phyloP scores from a whole-genome alignment of 345 rosid species.

The Euphorbia tirucalli region DNA sequence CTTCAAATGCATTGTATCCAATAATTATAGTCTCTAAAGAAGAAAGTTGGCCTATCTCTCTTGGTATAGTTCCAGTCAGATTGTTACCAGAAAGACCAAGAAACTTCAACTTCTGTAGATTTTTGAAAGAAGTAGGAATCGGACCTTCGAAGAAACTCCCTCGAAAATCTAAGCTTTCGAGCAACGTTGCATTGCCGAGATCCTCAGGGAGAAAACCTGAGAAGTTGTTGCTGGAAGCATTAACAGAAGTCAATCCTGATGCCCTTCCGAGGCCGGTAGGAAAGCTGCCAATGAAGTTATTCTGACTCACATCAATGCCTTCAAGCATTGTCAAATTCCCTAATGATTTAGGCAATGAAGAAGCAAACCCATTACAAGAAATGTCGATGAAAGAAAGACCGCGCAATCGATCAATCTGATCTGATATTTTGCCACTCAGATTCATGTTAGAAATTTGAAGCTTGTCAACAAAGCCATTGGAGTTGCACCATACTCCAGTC shows the following conservation, averaged over 20 bases:
- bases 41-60: conserved; percentile 65
- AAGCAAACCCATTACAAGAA: conserved; percentile 51
- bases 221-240: conserved; percentile 84
- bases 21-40: conserved; percentile 72
- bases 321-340: conserved; percentile 54
- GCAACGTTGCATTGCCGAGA: conserved; percentile 64
- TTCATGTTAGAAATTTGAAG: conserved; percentile 72
- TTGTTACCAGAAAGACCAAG: conserved; percentile 90
- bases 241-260: conserved; percentile 55
- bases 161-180: conserved; percentile 69
- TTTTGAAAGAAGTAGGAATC: conserved; percentile 62
- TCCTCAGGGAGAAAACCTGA: conserved; percentile 79
- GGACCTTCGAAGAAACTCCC: conserved; percentile 76
- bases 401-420: conserved; percentile 46
- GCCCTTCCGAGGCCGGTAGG: conserved; percentile 79
- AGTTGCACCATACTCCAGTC: conserved; percentile 72
- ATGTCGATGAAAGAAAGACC: conserved; percentile 49
- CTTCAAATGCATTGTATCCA: conserved; percentile 79
- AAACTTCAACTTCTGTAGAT: conserved; percentile 67
- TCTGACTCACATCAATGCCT: conserved; percentile 65
- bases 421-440: conserved; percentile 65
- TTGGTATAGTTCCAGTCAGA: conserved; percentile 72
- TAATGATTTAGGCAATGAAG: conserved; percentile 54
- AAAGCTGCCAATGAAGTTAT: conserved; percentile 64
- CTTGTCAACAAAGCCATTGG: conserved; percentile 55